phyloP scores from a whole-genome alignment of 1,284 basidiomycete species.

The Moesziomyces globuligerus region DNA sequence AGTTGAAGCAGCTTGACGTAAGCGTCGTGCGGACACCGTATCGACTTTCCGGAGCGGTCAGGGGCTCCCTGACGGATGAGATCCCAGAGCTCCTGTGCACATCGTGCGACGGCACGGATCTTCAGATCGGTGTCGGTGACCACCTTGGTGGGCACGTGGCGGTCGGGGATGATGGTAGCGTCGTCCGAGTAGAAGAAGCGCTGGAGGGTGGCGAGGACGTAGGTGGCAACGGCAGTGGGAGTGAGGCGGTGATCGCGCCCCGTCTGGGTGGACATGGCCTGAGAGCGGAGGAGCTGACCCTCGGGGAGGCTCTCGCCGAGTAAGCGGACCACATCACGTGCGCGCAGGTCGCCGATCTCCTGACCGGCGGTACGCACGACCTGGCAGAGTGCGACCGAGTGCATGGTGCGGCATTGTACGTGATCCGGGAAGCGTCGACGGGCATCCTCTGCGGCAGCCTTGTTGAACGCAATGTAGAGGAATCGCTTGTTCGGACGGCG shows the following conservation, averaged over 20 bases:
- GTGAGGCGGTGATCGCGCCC: conserved; percentile 44
- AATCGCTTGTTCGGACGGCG: conserved; percentile 50
- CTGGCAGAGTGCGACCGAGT: conserved; percentile 55
- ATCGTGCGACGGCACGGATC: conserved; percentile 34
- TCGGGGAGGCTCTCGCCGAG: conserved; percentile 47
- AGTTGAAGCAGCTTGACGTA: conserved; percentile 63
- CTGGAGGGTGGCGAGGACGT: conserved; percentile 55
- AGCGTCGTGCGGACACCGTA: conserved; percentile 59
- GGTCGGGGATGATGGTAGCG: conserved; percentile 33
- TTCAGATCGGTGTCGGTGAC: conserved; percentile 51
- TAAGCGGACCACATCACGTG: conserved; percentile 50
- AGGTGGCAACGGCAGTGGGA: conserved; percentile 55
- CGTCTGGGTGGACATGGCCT: conserved; percentile 28
- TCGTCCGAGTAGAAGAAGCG: conserved; percentile 60
- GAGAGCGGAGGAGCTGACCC: conserved; percentile 30
- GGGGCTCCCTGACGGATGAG: conserved; percentile 40
- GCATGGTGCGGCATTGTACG: conserved; percentile 62
- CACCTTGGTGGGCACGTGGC: conserved; percentile 52
- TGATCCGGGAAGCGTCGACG: conserved; percentile 49
- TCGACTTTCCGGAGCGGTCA: conserved; percentile 33
- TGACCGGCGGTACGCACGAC: conserved; percentile 46
- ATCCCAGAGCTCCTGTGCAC: conserved; percentile 53
- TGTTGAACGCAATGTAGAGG: conserved; percentile 63
- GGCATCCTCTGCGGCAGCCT: conserved; percentile 54
- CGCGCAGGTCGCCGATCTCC: conserved; percentile 49